A percentile compares a stretch with the other conserved stretches of the same genome.
Conservation (phyloP, 108 stramenopile species). For the Epithemia pelagica region DNA sequence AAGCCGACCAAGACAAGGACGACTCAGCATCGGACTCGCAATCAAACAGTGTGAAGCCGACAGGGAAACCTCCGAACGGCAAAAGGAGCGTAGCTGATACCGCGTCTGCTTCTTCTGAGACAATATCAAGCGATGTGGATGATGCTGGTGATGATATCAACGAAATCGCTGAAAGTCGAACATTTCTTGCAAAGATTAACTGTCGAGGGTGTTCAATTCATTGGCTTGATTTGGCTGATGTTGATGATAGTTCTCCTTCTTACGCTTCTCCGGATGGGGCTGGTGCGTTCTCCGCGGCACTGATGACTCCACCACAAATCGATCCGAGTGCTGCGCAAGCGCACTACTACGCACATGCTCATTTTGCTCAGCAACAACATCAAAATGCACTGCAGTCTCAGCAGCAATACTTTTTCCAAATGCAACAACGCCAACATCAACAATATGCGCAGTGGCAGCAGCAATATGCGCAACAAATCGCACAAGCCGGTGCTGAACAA, state of each 20-base stretch:
- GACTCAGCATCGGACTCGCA: conserved; percentile 9
- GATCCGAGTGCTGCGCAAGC: conserved; percentile 25
- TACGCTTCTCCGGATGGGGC: conserved; percentile 7
- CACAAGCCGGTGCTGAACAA: background rate
- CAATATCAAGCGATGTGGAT: conserved; percentile 11
- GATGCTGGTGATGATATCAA: conserved; percentile 47
- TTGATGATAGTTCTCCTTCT: conserved; percentile 15
- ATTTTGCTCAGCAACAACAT: conserved; percentile 26
- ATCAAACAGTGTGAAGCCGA: background rate
- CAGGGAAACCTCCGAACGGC: conserved; percentile 14
- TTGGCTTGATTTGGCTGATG: conserved; percentile 49
- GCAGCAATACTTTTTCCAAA: conserved; percentile 38
- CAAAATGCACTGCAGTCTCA: conserved; percentile 29
- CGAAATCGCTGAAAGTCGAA: conserved; percentile 49
- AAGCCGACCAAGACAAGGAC: conserved; percentile 11
- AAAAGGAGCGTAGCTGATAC: conserved; percentile 11
- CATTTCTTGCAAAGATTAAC: conserved; percentile 51
- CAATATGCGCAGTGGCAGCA: conserved; percentile 27
- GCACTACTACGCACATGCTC: conserved; percentile 20
- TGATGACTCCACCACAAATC: background rate
- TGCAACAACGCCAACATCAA: conserved; percentile 34
- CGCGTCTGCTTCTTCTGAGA: background rate
- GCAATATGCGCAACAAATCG: conserved; percentile 15
- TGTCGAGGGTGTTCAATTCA: conserved; percentile 30
- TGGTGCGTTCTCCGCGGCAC: background rate